Conservation (phyloP, 2,329 filamentous ascomycete genomes). For the Diaporthe helianthi region DNA sequence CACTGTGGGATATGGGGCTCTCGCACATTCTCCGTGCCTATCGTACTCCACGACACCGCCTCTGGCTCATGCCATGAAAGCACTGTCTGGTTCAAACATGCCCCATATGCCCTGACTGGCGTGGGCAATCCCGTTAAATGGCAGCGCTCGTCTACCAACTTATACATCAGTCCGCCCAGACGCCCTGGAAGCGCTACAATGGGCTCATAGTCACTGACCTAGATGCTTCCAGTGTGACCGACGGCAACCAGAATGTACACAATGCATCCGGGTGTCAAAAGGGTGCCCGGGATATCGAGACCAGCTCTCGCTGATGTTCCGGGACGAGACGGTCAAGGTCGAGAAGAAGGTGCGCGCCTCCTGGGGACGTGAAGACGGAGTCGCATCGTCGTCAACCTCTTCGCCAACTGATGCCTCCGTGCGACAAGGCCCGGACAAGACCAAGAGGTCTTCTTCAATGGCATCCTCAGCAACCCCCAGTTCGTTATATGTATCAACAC, state of each 20-base stretch:
- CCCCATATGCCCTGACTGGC: background rate
- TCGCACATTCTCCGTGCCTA: background rate
- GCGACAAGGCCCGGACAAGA: background rate
- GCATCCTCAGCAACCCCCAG: slow-evolving; percentile 34
- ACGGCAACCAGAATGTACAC: slow-evolving; percentile 64
- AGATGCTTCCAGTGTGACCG: slow-evolving; percentile 61
- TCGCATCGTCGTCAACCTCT: slow-evolving; percentile 37
- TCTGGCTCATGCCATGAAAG: background rate
- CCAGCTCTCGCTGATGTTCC: slow-evolving; percentile 69
- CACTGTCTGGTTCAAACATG: background rate
- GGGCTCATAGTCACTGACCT: slow-evolving; percentile 21
- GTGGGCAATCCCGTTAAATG: background rate
- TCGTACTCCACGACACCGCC: background rate
- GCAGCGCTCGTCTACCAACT: background rate
- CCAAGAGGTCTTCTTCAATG: slow-evolving; percentile 27
- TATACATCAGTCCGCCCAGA: no score
- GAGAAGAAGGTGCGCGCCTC: slow-evolving; percentile 64
- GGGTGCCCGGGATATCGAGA: slow-evolving; percentile 70
- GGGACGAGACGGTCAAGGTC: slow-evolving; percentile 70
- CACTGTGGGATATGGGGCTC: background rate
- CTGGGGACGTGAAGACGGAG: slow-evolving; percentile 48
- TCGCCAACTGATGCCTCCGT: slow-evolving; percentile 32
- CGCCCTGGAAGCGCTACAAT: background rate
- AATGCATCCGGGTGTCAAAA: slow-evolving; percentile 66
- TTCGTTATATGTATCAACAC: slow-evolving; percentile 16